Evolutionary conservation across 1,284 basidiomycete species (phyloP), one percentile per base, ranked within the genome.

Genomic region (Rhodotorula sp.): DNA sequence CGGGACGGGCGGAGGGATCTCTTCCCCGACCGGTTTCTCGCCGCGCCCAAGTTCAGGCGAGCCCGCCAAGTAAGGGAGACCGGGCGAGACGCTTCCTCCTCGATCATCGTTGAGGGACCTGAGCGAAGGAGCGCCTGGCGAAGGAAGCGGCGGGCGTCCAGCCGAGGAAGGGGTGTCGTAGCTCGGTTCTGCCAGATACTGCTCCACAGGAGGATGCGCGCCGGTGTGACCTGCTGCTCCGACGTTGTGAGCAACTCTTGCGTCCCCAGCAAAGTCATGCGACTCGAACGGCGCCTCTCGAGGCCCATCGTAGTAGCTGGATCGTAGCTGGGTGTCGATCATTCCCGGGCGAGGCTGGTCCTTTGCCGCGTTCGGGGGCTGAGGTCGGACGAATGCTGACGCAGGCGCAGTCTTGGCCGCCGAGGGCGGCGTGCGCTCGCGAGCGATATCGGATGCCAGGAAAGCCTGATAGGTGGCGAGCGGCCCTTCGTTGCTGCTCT

Each of bases 401-500:
- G 43, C 47, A 49, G 31, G 50, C 5, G 23, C 18, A 12, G 59
- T 18, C 47, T 63, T 16, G n/a, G 54, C 47, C 18, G 52, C 48
- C 3, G 64, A 61, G 19, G 69, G 69, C 45, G 61, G 68, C 2
- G 69, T 67, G 18, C 54, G 52, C 48, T 70, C 69, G 19, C 66
- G 61, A 19, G 71, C 59, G n/a, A 70, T 60, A 54, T 71, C 72
- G 12, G 69, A 68, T 0, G 59, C 52, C 54, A 68, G 58, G 67
- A 50, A 74, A 1, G 60, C 64, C 12, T 49, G 47, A 38, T 70
- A 70, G 28, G 66, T 63, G 4, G 31, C 49, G 16, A 67, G 61
- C 18, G 62, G 60, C 5, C 54, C 52, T 26, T 58, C 69, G 26
- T 47, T 49, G 28, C 52, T 62, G 43, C 47, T 64, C 1, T 45